Percentiles rank a stretch among this genome's conserved stretches.
Conservation (phyloP, 176 grass and related monocot genomes). For the Carex cristatella region DNA sequence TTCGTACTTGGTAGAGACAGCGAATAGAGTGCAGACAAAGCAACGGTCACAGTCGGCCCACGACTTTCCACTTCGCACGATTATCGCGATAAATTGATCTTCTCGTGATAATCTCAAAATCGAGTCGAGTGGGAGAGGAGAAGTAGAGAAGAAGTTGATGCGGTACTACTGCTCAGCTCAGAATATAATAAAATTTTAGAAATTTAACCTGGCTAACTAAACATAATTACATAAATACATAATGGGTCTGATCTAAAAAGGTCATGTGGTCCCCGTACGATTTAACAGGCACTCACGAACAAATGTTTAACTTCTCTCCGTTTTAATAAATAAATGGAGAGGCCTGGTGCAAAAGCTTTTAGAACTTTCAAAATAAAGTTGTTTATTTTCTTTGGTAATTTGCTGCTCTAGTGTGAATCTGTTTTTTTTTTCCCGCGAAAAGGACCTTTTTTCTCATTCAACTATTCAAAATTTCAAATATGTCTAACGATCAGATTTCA, state of each 20-base stretch:
- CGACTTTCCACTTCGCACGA: neutral
- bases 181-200: neutral
- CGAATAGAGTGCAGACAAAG: conserved; percentile 30
- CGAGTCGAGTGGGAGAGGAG: neutral
- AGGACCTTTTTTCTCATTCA: no score
- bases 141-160: neutral
- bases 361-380: neutral
- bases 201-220: neutral
- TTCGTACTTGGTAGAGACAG: neutral
- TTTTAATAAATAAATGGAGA: neutral
- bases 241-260: conserved; percentile 7
- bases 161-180: neutral
- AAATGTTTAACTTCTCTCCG: neutral
- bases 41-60: conserved; percentile 25
- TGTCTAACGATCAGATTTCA: no score
- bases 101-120: neutral
- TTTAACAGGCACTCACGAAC: neutral
- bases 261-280: neutral
- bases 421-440: no score
- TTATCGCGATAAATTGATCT: neutral
- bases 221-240: neutral
- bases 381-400: no score
- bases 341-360: neutral
- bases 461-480: no score
- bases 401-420: no score